phyloP scores from a whole-genome alignment of 768 basidiomycete species.

The Phallus indusiatus region DNA sequence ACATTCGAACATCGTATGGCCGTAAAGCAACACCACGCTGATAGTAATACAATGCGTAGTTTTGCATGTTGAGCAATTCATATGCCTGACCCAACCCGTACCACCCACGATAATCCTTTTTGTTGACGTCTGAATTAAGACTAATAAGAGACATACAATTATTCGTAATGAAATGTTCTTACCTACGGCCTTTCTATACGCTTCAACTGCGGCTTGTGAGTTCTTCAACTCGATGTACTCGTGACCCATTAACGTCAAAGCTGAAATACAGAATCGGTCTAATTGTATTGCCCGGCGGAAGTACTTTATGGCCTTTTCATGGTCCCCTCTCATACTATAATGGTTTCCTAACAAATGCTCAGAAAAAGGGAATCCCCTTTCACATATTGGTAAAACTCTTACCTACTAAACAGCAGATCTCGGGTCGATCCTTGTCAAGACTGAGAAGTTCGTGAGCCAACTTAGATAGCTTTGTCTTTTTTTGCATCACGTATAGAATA shows the following conservation, averaged over 20 bases:
- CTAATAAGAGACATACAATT: neutral
- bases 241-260: slow-evolving; percentile 99
- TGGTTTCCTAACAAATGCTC: slow-evolving; percentile 68
- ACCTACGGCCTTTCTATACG: slow-evolving; percentile 94
- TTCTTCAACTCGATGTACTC: slow-evolving; percentile 99
- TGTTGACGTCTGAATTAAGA: slow-evolving; percentile 65
- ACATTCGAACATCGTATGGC: slow-evolving; percentile 92
- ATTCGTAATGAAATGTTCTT: slow-evolving; percentile 20
- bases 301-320: slow-evolving; percentile 93
- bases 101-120: slow-evolving; percentile 97
- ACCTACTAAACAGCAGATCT: slow-evolving; percentile 96
- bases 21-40: slow-evolving; percentile 89
- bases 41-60: slow-evolving; percentile 93
- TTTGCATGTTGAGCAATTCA: slow-evolving; percentile 92
- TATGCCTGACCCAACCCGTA: slow-evolving; percentile 98
- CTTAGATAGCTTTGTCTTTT: slow-evolving; percentile 76
- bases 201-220: slow-evolving; percentile 96
- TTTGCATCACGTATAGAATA: slow-evolving; percentile 92
- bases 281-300: slow-evolving; percentile 92
- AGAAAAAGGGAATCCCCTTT: slow-evolving; percentile 1
- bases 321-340: slow-evolving; percentile 86
- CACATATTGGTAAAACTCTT: neutral
- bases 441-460: slow-evolving; percentile 87
- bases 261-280: slow-evolving; percentile 88
- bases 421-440: slow-evolving; percentile 87